phyloP scores from a whole-genome alignment of 225 moss, liverwort and hornwort species.

The Physcomitrium patens region DNA sequence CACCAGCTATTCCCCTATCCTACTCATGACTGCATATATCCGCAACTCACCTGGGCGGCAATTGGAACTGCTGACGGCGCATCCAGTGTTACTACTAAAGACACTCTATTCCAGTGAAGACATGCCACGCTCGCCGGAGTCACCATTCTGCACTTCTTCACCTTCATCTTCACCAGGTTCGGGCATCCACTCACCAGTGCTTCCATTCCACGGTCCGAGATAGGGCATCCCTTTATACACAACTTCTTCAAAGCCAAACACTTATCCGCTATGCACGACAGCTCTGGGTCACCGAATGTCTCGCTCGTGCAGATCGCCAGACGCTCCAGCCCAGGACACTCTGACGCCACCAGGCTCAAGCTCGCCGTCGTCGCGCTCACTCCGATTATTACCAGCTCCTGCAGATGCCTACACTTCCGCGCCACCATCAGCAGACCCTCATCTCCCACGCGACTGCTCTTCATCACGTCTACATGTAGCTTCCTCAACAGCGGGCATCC shows the following conservation, averaged over 20 bases:
- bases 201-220: slow-evolving; percentile 96
- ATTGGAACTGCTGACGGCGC: slow-evolving; percentile 52
- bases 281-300: slow-evolving; percentile 93
- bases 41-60: slow-evolving; percentile 38
- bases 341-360: slow-evolving; percentile 86
- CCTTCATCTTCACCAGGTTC: slow-evolving; percentile 95
- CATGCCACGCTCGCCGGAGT: slow-evolving; percentile 83
- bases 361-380: slow-evolving; percentile 81
- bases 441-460: slow-evolving; percentile 87
- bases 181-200: slow-evolving; percentile 88
- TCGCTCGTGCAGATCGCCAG: slow-evolving; percentile 95
- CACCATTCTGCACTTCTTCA: slow-evolving; percentile 87
- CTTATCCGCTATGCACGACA: slow-evolving; percentile 81
- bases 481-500: slow-evolving; percentile 88
- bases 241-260: slow-evolving; percentile 91
- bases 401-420: slow-evolving; percentile 73
- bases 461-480: slow-evolving; percentile 96
- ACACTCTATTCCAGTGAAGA: slow-evolving; percentile 73
- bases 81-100: slow-evolving; percentile 88
- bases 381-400: slow-evolving; percentile 93
- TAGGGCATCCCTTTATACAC: slow-evolving; percentile 95
- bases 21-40: too few relatives aligned
- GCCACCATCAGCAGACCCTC: slow-evolving; percentile 93
- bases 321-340: slow-evolving; percentile 85
- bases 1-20: too few relatives aligned